Evolutionary conservation across 306 rosid genomes (phyloP), one percentile per base, ranked within the genome.

Genomic region (Castanea crenata): DNA sequence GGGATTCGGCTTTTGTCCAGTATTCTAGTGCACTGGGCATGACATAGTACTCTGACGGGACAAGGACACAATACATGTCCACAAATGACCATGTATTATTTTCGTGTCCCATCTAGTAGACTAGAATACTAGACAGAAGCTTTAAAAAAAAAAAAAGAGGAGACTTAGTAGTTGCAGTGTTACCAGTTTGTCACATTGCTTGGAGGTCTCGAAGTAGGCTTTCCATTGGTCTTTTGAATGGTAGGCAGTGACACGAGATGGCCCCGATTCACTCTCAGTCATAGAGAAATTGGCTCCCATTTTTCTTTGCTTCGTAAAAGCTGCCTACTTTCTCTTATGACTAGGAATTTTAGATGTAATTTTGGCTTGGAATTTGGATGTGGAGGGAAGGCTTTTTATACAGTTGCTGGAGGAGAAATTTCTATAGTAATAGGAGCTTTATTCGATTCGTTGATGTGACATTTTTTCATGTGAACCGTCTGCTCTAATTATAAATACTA

Each of bases 161-260:
- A 32, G 20, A 14, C 41, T 5, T 15, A 21, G 52, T 38, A 13
- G 23, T 51, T 44, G 14, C 9, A 81, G 69, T 79, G 78, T 71
- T 91, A 94, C 97, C 89, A 94, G 87, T 81, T 92, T 94, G 81
- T 92, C 73, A 10, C 80, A 80, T 46, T 76, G 71, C 79, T 76
- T 87, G 58, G 80, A 79, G 44, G 90, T 90, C 76, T 86, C 82
- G 79, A 87, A 76, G 70, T 88, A 84, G 68, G 83, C 71, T 64
- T 84, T 86, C 98, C 97, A 94, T 71, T 88, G 78, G 18, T 79
- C 83, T 75, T 84, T 69, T 35, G 86, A 83, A 80, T 86, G 88
- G 74, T 88, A 81, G 51, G 83, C 73, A 20, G 82, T 79, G 82
- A 94, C 54, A 73, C 78, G 74, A 19, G 91, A 81, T 56, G 73